Conservation (phyloP, 352 stramenopile species). For the Pythium chondricola region DNA sequence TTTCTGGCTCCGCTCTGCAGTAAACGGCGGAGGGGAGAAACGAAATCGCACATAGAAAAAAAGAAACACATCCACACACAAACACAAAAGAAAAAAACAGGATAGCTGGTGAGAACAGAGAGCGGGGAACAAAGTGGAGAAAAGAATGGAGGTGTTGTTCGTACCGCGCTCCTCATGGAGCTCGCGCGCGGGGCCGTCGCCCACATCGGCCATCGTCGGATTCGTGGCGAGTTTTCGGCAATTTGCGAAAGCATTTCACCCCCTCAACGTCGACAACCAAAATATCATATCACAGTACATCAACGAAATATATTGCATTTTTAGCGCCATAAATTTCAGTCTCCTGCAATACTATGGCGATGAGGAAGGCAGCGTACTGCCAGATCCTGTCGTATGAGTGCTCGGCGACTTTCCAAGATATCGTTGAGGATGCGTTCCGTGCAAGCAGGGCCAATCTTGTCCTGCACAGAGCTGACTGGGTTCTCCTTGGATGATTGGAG, state of each 20-base stretch:
- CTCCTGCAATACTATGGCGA: too few species aligned
- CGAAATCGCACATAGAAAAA: too few species aligned
- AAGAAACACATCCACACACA: not conserved
- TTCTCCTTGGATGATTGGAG: too few species aligned
- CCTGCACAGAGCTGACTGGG: too few species aligned
- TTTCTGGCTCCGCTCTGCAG: constrained; percentile 22
- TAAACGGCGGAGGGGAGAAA: not conserved
- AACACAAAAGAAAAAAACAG: not conserved
- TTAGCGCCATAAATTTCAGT: not conserved
- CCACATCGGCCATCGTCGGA: constrained; percentile 14
- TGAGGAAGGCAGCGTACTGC: constrained; percentile 6
- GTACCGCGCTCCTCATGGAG: constrained; percentile 18
- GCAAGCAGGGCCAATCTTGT: not conserved
- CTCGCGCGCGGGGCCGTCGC: constrained; percentile 3
- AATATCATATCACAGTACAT: not conserved
- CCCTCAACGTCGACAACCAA: not conserved
- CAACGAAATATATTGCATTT: not conserved
- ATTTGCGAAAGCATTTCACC: not conserved
- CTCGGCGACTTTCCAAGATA: constrained; percentile 12
- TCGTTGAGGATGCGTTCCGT: constrained; percentile 8
- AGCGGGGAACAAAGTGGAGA: too few species aligned
- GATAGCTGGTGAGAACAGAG: too few species aligned
- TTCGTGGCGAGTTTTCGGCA: not conserved
- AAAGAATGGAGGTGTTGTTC: not conserved
- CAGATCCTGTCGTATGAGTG: constrained; percentile 16